Evolutionary conservation across 371 early-diverging fungal genomes (phyloP).

Genomic region (Mortierella sp.): DNA sequence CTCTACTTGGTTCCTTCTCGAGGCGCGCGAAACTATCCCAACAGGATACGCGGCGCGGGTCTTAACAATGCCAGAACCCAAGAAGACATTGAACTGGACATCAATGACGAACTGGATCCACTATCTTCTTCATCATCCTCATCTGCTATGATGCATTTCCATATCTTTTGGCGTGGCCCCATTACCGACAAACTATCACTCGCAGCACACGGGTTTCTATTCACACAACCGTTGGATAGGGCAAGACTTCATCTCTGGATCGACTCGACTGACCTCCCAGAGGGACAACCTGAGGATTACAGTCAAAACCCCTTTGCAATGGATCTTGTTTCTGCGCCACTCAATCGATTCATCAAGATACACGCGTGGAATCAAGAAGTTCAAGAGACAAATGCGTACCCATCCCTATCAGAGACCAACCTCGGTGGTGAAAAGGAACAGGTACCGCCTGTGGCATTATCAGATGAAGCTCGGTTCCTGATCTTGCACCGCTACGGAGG

Average conservation of each 20-base stretch:
- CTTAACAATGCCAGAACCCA: not conserved
- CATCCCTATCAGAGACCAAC: not conserved
- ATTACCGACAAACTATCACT: slow-evolving; percentile 45
- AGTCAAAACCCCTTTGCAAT: slow-evolving; percentile 16
- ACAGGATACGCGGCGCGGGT: not conserved
- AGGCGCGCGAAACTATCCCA: slow-evolving; percentile 13
- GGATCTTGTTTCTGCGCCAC: slow-evolving; percentile 16
- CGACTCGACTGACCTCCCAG: slow-evolving; percentile 37
- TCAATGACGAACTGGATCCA: not conserved
- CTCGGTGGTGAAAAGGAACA: not conserved
- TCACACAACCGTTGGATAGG: slow-evolving; percentile 49
- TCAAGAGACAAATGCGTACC: slow-evolving; percentile 15
- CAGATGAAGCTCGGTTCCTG: slow-evolving; percentile 48
- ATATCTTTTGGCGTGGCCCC: slow-evolving; percentile 48
- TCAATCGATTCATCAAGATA: slow-evolving; percentile 21
- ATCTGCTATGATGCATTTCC: slow-evolving; percentile 35
- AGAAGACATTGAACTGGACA: slow-evolving; percentile 4
- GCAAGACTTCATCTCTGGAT: slow-evolving; percentile 48
- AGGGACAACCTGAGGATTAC: slow-evolving; percentile 29
- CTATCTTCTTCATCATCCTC: not conserved
- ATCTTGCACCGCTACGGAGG: slow-evolving; percentile 31
- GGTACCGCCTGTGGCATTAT: slow-evolving; percentile 22
- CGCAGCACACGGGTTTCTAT: slow-evolving; percentile 41
- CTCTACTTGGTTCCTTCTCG: slow-evolving; percentile 26
- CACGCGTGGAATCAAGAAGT: slow-evolving; percentile 31